Base-by-base conservation (phyloP, 805 yeast genomes). In the Kodamaea laetipori region DNA sequence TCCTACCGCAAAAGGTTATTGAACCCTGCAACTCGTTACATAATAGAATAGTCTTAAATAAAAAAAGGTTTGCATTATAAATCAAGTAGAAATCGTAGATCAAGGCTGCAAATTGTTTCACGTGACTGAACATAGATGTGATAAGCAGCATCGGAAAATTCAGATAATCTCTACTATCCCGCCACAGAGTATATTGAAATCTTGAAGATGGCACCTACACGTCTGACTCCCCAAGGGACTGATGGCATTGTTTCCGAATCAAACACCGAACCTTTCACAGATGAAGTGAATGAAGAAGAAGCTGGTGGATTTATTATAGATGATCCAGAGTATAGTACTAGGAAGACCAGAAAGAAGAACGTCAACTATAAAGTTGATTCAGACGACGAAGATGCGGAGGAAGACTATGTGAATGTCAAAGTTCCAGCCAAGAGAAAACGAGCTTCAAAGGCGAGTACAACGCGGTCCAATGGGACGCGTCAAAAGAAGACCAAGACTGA, bases 241-340 rank as follows among this genome's bases (percentile, higher is more conserved):
- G 34, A 30, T 6, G 19, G 17, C 19, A 9, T 30, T 13, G 11
- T 15, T 11, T 30, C 34, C 17, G 34, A 30, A 13, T 30, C 34
- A 7, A 31, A 32, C 25, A 24, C 25, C 16, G 31, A 9, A 25
- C 26, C 25, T 12, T 27, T 33, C 12, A 19, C 19, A 12, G 30
- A 21, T 19, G 40, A 19, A 38, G 23, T 19, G 6, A 27, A 30
- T 9, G 43, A 31, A 16, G 43, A 39, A n/a, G 49, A 43, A 28
- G 54, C 40, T 2, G 79, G 77, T 6, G 78, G 77, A 13, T 73
- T 74, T 48, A 53, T 73, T 3, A 56, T 58, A 6, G 64, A 68
- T 48, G 77, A 72, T 46, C 67, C 69, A 8, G 57, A 56, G 37
- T 49, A 48, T 49, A 51, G 58, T 13, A 44, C 51, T 51, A 37